Evolutionary conservation across 2,329 filamentous ascomycete genomes (phyloP).

Genomic region (Monosporascus sp.): DNA sequence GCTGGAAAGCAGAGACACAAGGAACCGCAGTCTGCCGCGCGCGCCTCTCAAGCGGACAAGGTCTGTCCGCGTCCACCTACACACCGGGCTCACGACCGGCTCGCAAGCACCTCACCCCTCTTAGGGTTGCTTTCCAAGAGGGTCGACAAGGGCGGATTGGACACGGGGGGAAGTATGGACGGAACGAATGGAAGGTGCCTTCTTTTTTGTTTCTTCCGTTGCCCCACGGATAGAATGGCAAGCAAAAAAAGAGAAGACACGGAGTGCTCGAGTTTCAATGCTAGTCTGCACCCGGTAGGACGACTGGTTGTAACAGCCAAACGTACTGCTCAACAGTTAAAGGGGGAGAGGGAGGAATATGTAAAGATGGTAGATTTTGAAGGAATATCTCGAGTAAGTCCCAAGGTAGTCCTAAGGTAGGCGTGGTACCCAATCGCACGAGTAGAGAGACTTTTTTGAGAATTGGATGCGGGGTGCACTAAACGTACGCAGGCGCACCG

Average conservation of each 20-base stretch:
- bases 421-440: slow-evolving; percentile 15
- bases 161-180: background rate
- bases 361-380: background rate
- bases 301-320: background rate
- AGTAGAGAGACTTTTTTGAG: slow-evolving; percentile 15
- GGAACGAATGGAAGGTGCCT: no score
- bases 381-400: background rate
- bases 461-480: slow-evolving; percentile 23
- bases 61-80: slow-evolving; percentile 22
- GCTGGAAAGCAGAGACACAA: slow-evolving; percentile 11
- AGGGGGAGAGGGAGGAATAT: background rate
- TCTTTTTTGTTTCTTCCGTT: no score
- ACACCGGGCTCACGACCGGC: slow-evolving; percentile 19
- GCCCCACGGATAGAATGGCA: no score
- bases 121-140: slow-evolving; percentile 9
- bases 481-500: background rate
- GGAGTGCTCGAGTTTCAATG: background rate
- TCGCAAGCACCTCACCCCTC: slow-evolving; percentile 19
- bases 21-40: slow-evolving; percentile 15
- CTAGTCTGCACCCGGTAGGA: background rate
- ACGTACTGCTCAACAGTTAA: background rate
- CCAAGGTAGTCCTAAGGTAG: slow-evolving; percentile 7
- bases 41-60: slow-evolving; percentile 18
- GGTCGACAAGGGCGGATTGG: background rate
- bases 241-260: background rate